These are phyloP conservation scores for Populus davidiana DNA, from an alignment of 345 rosid species.

Conservation along the genomic window DNA sequence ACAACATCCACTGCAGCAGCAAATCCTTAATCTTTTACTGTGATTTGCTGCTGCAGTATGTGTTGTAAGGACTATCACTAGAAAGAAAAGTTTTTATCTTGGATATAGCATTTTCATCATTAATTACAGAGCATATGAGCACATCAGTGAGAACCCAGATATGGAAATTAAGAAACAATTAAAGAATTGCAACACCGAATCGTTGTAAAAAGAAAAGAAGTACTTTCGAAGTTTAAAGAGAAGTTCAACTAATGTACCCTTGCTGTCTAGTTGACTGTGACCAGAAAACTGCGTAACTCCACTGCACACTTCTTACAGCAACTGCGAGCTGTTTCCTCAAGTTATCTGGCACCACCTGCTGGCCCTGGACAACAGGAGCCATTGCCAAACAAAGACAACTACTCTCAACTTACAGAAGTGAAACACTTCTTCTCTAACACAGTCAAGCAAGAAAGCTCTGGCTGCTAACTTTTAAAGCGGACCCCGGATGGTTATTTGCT, in stretches of 20 bases:
- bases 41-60: no score
- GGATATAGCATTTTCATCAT: background rate
- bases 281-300: constrained; percentile 98
- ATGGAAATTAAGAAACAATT: constrained; percentile 6
- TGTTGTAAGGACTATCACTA: background rate
- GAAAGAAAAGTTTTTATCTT: background rate
- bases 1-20: background rate
- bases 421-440: background rate
- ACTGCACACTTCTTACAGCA: constrained; percentile 76
- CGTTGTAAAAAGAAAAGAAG: background rate
- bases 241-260: constrained; percentile 40
- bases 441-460: background rate
- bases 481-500: background rate
- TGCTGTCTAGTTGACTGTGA: constrained; percentile 60
- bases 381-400: constrained; percentile 26
- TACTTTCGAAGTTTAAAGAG: background rate
- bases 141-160: background rate
- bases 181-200: background rate
- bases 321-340: constrained; percentile 72
- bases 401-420: background rate
- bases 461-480: background rate
- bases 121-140: no score
- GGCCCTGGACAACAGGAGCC: constrained; percentile 41
- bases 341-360: constrained; percentile 36
- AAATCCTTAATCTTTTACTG: background rate